Evolutionary conservation across 2,329 filamentous ascomycete species (phyloP).

Genomic region (Chrysosporium keratinophilum): DNA sequence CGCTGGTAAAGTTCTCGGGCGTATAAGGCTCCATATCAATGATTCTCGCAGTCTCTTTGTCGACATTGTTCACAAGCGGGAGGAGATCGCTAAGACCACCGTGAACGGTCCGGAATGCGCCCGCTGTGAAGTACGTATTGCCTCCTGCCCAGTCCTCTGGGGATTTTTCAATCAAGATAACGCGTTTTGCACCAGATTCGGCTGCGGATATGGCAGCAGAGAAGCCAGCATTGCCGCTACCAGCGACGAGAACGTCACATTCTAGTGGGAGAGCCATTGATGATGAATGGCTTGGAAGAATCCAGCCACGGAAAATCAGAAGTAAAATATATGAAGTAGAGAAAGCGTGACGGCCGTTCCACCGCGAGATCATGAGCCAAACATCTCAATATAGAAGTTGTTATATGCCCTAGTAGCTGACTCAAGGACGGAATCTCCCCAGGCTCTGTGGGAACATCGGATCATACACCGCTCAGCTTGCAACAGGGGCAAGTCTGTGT

Average conservation of each 20-base stretch:
- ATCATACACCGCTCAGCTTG: conserved; percentile 1
- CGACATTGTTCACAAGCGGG: conserved; percentile 52
- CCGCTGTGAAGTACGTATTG: conserved; percentile 56
- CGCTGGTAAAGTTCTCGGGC: conserved; percentile 42
- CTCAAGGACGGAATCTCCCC: not conserved
- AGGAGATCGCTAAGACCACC: conserved; percentile 47
- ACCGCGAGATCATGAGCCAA: too few species aligned
- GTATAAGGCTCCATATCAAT: conserved; percentile 54
- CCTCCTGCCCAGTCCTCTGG: conserved; percentile 51
- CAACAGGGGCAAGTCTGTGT: not conserved
- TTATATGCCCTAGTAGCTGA: not conserved
- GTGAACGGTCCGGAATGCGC: conserved; percentile 51
- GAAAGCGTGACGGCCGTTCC: too few species aligned
- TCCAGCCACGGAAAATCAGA: too few species aligned
- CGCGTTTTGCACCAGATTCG: conserved; percentile 35
- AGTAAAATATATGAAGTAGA: too few species aligned
- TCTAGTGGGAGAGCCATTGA: conserved; percentile 13
- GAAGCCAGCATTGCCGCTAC: conserved; percentile 56
- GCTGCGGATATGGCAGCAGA: conserved; percentile 49
- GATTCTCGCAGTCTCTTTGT: conserved; percentile 34
- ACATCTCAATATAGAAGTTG: not conserved
- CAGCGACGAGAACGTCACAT: conserved; percentile 43
- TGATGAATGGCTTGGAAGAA: too few species aligned
- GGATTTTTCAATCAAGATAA: conserved; percentile 52
- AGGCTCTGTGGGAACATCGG: not conserved